Conservation (phyloP, 768 basidiomycete genomes). For the Cystobasidium onofrii region DNA sequence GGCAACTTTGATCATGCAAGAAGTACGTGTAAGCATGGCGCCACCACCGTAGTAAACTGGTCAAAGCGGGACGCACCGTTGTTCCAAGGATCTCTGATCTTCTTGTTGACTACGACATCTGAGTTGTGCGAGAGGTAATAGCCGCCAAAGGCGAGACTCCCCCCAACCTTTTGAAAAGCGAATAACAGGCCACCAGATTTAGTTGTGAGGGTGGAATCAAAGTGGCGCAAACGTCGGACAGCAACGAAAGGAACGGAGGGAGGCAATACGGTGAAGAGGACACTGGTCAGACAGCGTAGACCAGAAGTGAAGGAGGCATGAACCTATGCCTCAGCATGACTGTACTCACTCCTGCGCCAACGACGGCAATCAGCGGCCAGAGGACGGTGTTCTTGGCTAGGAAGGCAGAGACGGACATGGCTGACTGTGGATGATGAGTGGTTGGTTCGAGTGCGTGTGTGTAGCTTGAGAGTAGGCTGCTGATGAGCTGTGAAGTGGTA, state of each 20-base stretch:
- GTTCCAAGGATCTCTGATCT: conserved; percentile 16
- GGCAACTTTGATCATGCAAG: neutral
- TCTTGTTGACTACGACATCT: conserved; percentile 29
- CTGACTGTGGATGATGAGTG: neutral
- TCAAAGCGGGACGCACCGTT: neutral
- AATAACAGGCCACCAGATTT: too few relatives aligned
- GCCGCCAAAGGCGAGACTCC: neutral
- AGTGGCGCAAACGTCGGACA: too few relatives aligned
- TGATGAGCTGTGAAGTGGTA: neutral
- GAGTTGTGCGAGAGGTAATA: conserved; percentile 12
- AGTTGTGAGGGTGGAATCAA: too few relatives aligned
- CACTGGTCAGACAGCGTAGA: neutral
- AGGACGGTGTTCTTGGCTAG: conserved; percentile 1
- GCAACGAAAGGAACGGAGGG: neutral
- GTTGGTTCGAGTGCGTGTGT: neutral
- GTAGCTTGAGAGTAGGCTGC: neutral
- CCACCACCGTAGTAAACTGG: neutral
- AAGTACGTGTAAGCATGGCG: neutral
- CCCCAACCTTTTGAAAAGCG: too few relatives aligned
- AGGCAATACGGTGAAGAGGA: neutral
- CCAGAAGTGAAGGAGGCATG: too few relatives aligned
- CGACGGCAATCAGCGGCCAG: neutral
- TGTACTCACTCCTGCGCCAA: neutral
- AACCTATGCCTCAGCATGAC: too few relatives aligned
- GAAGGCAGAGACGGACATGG: neutral